These are phyloP conservation scores for Gynostemma pentaphyllum DNA, from an alignment of 306 rosid species.

Conservation along the genomic window DNA sequence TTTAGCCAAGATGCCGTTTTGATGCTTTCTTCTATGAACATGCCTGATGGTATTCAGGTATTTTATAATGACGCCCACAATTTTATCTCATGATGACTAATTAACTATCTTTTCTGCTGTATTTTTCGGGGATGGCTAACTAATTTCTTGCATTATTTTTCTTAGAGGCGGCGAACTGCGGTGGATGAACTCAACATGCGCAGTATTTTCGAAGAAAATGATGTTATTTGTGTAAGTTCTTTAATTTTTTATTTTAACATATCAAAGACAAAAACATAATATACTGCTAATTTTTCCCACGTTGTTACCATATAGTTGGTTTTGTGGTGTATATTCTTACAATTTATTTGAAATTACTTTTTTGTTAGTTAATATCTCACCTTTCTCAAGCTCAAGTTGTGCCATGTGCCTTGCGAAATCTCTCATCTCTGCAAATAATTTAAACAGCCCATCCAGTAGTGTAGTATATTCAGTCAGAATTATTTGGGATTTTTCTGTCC, in stretches of 20 bases:
- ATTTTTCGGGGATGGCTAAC: not conserved
- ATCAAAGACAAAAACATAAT: not conserved
- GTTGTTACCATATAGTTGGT: not conserved
- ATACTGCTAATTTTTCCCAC: not conserved
- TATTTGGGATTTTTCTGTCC: not conserved
- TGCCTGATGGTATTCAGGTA: constrained; percentile 97
- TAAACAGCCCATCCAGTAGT: no score
- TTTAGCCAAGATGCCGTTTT: constrained; percentile 67
- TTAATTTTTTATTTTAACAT: not conserved
- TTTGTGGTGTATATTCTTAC: not conserved
- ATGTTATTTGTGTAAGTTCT: constrained; percentile 71
- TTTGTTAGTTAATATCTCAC: not conserved
- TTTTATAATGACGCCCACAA: not conserved
- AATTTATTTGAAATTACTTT: not conserved
- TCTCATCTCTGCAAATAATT: no score
- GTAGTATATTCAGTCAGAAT: no score
- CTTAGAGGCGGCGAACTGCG: constrained; percentile 82
- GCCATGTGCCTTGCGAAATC: not conserved
- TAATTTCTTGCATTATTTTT: not conserved
- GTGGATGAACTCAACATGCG: constrained; percentile 93
- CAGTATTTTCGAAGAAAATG: constrained; percentile 69
- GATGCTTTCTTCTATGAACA: constrained; percentile 95
- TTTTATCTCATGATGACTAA: not conserved
- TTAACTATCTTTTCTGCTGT: not conserved
- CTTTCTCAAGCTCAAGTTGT: not conserved